These are phyloP conservation scores for Friedmanniomyces endolithicus DNA, from an alignment of 495 filamentous ascomycete species.

Conservation along the genomic window DNA sequence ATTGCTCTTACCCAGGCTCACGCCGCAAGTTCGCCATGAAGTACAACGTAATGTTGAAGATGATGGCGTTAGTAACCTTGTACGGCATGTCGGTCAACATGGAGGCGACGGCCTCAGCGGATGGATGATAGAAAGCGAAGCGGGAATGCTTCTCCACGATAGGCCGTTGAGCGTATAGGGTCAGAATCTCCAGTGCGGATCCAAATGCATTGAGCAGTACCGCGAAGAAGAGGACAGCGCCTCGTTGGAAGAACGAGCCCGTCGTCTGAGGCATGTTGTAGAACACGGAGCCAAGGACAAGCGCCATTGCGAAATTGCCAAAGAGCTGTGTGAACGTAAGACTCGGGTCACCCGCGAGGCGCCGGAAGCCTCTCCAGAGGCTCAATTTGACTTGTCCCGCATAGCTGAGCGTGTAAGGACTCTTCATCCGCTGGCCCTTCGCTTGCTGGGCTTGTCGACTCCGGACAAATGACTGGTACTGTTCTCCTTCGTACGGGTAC, in stretches of 20 bases:
- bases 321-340: slow-evolving; percentile 58
- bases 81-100: slow-evolving; percentile 71
- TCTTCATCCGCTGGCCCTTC: slow-evolving; percentile 31
- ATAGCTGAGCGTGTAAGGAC: slow-evolving; percentile 24
- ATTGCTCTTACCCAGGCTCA: slow-evolving; percentile 38
- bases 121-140: slow-evolving; percentile 88
- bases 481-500: slow-evolving; percentile 51
- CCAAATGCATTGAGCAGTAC: slow-evolving; percentile 78
- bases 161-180: slow-evolving; percentile 73
- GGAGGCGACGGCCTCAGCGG: slow-evolving; percentile 71
- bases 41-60: slow-evolving; percentile 57
- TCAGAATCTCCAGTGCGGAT: slow-evolving; percentile 45
- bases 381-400: slow-evolving; percentile 28
- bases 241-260: slow-evolving; percentile 60
- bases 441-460: slow-evolving; percentile 57
- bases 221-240: slow-evolving; percentile 79
- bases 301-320: slow-evolving; percentile 59
- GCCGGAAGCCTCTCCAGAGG: slow-evolving; percentile 57
- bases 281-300: slow-evolving; percentile 75
- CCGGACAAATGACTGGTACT: slow-evolving; percentile 54
- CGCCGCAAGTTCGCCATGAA: slow-evolving; percentile 75
- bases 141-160: slow-evolving; percentile 86
- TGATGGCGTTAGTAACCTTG: slow-evolving; percentile 40
- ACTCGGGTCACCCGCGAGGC: slow-evolving; percentile 57
- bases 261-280: slow-evolving; percentile 56